Base-by-base conservation (phyloP, 2,329 filamentous ascomycete species). In the Nemania sp. region DNA sequence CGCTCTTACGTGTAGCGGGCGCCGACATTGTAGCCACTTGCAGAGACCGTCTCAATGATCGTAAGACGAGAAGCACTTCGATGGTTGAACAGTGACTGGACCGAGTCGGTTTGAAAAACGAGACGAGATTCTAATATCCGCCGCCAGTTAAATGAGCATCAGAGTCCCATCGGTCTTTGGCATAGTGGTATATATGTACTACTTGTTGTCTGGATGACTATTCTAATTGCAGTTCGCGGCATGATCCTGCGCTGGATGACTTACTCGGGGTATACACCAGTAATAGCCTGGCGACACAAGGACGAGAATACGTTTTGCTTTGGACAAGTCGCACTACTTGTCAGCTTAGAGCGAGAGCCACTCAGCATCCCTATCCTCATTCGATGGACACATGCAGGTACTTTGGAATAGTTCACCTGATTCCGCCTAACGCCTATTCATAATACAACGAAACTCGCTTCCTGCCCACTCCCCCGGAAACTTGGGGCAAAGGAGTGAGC, bases 21-120 rank as follows among this genome's bases (percentile, higher is more conserved):
- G 60, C 59, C 33, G 67, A 65, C 68, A 70, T 68, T 33, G 26
- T 57, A 45, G 43, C 9, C n/a, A 31, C 39, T 26, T 40, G 6
- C 7, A 12, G 8, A 12, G 24, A 24, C 36, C 7, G 6, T 39
- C 12, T 22, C 22, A 19, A 26, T 7, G 24, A 8, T 45, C 3
- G 19, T 14, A 39, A 41, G 22, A 34, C 7, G 33, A 24, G 15
- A 20, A 26, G 7, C 30, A 28, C 24, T n/a, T 15, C 7, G 5
- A n/a, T 4, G 5, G 7, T 14, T 39, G 11, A 12, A 11, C 3
- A 40, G 33, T 40, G 22, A 31, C 12, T 14, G 23, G 24, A 28
- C 17, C 20, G 23, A 30, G 34, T 33, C 11, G 34, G n/a, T n/a
- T n/a, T n/a, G n/a, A 31, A 23, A 34, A 39, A 20, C 24, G 36